Base-by-base conservation (phyloP, 495 filamentous ascomycete species). In the Tuber aestivum region DNA sequence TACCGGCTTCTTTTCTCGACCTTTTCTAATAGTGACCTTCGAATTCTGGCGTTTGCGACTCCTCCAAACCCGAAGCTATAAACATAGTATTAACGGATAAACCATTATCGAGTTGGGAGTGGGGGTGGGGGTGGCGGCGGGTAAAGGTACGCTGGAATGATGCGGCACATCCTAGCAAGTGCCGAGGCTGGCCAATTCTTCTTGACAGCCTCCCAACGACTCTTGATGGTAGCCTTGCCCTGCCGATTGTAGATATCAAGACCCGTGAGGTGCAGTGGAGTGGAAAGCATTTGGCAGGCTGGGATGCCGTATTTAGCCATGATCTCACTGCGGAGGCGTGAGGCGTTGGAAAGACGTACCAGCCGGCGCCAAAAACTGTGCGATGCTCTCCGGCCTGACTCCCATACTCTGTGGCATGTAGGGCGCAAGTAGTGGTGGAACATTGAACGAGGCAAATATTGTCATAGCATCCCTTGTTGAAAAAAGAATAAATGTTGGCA, bases 381-480 rank as follows among this genome's bases (percentile, higher is more conserved):
- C 80, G 61, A 72, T 74, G 1, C 74, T 76, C 72, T 82, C 80
- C 7, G 79, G 78, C 44, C 56, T 74, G 72, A 82, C 81, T 37
- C 81, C 65, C 4, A 75, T 69, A 14, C 82, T 79, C 41, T 83
- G 75, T 10, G 86, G 85, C 44, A 89, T 80, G 32, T 82, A 81
- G 0, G 91, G 92, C 0, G 93, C 92, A 21, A 97, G 85, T 1
- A 95, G 80, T 0, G 92, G 87, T 0, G 95, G 95, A 40, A 97
- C 86, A 83, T 97, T 97, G 88, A 98, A 98, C 56, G 90, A 93
- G 38, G 92, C 94, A 85, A 97, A 97, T 84, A 98, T 93, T 32
- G 95, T 97, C 76, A 97, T 84, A 83, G 91, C 93, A 85, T 98
- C 95, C 78, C 95, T 89, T 72, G 90, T 81, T 16, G 92, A 90